phyloP scores from a whole-genome alignment of 2,329 filamentous ascomycete species.

The Massarina eburnea region DNA sequence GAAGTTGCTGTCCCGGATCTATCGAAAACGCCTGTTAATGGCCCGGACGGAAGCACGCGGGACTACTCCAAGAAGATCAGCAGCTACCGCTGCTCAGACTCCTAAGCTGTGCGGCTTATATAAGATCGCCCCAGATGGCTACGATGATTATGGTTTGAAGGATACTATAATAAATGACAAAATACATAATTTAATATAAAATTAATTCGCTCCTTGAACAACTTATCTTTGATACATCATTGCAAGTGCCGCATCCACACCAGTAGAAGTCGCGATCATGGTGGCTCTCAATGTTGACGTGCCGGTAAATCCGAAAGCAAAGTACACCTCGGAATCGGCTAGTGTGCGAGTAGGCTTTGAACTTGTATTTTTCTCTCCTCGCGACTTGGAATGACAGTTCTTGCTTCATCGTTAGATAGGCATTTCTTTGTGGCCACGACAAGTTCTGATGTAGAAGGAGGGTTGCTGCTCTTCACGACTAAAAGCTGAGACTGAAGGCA shows the following conservation, averaged over 20 bases:
- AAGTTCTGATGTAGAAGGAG: no score
- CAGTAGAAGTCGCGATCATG: neutral
- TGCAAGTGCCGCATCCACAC: neutral
- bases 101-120: neutral
- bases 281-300: neutral
- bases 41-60: constrained; percentile 13
- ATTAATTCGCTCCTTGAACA: neutral
- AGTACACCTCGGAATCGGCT: neutral
- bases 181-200: neutral
- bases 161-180: no score
- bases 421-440: no score
- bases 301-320: neutral
- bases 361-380: no score
- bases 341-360: no score
- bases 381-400: no score
- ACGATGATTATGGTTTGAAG: neutral
- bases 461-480: no score
- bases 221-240: neutral
- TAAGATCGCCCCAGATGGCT: no score
- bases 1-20: constrained; percentile 15
- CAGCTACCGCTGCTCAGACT: constrained; percentile 13
- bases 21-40: constrained; percentile 13
- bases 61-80: constrained; percentile 19
- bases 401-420: no score
- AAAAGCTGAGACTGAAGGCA: no score